These are phyloP conservation scores for Botryococcus braunii DNA, from an alignment of 163 green algal genomes.

Conservation along the genomic window DNA sequence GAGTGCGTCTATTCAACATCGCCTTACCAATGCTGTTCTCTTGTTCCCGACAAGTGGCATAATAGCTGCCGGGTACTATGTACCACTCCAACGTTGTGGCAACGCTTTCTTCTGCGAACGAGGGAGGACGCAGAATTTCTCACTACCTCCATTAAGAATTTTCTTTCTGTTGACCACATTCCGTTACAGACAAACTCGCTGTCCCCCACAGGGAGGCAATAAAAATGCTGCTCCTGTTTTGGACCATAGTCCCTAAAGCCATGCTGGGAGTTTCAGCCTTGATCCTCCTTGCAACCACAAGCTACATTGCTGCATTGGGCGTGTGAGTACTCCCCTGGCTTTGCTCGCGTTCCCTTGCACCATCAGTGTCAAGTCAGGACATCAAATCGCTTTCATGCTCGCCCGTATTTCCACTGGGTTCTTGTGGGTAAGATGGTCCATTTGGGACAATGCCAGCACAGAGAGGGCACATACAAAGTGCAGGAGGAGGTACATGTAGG, in stretches of 20 bases:
- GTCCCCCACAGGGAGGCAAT: constrained; percentile 21
- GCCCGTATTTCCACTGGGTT: not conserved
- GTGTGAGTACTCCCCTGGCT: constrained; percentile 14
- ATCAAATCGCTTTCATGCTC: not conserved
- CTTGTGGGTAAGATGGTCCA: no score
- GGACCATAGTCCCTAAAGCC: constrained; percentile 7
- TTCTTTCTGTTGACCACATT: no score
- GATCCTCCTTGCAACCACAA: constrained; percentile 20
- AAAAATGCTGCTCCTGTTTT: constrained; percentile 28
- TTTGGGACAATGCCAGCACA: no score
- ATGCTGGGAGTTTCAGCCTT: constrained; percentile 9
- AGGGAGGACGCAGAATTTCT: no score
- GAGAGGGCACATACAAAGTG: no score
- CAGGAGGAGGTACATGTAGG: no score
- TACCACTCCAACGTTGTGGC: no score
- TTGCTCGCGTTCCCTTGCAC: not conserved
- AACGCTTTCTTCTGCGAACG: no score
- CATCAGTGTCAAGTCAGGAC: not conserved
- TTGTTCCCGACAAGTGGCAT: not conserved
- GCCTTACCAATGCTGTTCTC: not conserved
- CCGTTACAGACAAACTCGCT: not conserved
- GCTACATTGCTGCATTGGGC: constrained; percentile 15
- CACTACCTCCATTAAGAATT: no score
- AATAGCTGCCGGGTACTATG: not conserved
- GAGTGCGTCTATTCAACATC: not conserved